These are phyloP conservation scores for Clarireedia sp. DNA, from an alignment of 2,329 filamentous ascomycete species.

Conservation along the genomic window DNA sequence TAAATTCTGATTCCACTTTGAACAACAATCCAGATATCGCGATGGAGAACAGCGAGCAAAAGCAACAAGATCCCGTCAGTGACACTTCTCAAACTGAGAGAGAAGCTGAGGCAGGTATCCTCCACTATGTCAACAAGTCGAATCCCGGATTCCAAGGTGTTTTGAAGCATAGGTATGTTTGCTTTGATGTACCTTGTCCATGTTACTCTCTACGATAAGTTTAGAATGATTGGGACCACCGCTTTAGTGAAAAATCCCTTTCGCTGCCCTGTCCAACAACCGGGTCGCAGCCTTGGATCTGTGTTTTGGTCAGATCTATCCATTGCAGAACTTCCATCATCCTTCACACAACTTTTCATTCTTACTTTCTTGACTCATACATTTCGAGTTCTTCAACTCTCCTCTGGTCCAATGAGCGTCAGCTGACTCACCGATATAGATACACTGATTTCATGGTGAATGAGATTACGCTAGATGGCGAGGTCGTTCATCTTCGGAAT, in stretches of 20 bases:
- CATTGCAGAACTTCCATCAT: no score
- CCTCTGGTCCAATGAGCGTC: background rate
- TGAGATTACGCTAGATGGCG: slow-evolving; percentile 56
- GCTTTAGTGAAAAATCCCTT: no score
- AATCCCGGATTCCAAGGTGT: slow-evolving; percentile 53
- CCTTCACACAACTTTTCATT: background rate
- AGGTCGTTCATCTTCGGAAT: slow-evolving; percentile 53
- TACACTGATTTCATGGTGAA: slow-evolving; percentile 72
- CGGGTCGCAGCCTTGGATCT: background rate
- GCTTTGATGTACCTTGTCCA: background rate
- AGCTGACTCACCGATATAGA: slow-evolving; percentile 31
- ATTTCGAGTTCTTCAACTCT: background rate
- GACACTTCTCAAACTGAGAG: slow-evolving; percentile 12
- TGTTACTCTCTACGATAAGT: background rate
- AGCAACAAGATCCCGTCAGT: background rate
- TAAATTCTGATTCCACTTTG: background rate
- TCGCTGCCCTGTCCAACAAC: no score
- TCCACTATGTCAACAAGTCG: slow-evolving; percentile 50
- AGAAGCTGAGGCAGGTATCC: slow-evolving; percentile 47
- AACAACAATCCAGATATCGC: slow-evolving; percentile 1
- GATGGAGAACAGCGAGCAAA: slow-evolving; percentile 10
- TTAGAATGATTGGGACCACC: no score
- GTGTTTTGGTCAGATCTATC: background rate
- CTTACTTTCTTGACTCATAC: no score
- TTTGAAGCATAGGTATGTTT: slow-evolving; percentile 54